Evolutionary conservation across 2,329 filamentous ascomycete species (phyloP), one percentile per base, ranked within the genome.

Genomic region (Sphaerostilbella broomeana): DNA sequence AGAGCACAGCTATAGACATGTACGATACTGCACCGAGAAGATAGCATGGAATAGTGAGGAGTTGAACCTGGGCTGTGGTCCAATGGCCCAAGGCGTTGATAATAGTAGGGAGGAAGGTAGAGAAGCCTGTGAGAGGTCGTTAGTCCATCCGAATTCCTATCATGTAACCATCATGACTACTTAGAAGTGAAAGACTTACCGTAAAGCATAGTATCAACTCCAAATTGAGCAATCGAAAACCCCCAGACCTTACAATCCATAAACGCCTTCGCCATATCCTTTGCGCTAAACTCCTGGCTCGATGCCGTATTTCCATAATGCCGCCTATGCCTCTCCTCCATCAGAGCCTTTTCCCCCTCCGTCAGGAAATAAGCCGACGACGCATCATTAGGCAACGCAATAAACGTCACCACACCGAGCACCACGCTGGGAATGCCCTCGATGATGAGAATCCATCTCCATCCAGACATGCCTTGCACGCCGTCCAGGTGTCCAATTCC

Each of bases 21-120:
- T 87, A 89, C 0, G 73, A 75, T 5, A 81, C 67, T 0, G 84
- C 84, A 4, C 84, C 85, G 4, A 87, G 58, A 5, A 77, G 76
- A 56, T 89, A 89, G 59, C 82, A 86, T 0, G 85, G 85, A 32
- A 90, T 83, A 0, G 85, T 89, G 22, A 89, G 71, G 21, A 85
- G 75, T 57, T 89, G 84, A 5, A 86, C 75, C 52, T 84, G 69
- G 0, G 82, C 74, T 0, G 67, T 66, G 0, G 75, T 69, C 67
- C 82, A 86, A 9, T 51, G 44, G 3, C 82, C 80, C 36, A 89
- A 73, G 4, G 73, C 78, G 28, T 75, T 68, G 57, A 90, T 86
- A 48, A 90, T 89, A 4, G 83, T 87, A 0, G 85, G 85, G 30
- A 90, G 62, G 54, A 89, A 89, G 0, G 82, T 87, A 35, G 78